Conservation (phyloP, 2,329 filamentous ascomycete species). For the Volutella citrinella region DNA sequence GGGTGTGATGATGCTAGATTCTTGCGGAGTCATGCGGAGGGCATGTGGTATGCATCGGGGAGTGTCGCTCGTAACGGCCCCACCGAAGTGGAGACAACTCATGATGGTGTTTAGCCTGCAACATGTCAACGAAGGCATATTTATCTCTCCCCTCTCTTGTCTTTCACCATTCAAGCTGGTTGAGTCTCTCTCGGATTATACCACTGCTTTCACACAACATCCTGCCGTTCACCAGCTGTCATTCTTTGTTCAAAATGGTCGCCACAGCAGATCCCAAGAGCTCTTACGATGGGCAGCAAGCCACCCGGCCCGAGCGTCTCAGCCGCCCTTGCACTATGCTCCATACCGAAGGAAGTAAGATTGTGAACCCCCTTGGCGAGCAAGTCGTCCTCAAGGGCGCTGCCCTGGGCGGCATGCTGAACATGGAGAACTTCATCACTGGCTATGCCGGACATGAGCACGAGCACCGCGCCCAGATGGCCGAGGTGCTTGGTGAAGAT, state of each 20-base stretch:
- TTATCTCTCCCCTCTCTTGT: too few relatives aligned
- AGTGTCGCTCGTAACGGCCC: constrained; percentile 21
- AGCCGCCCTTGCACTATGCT: constrained; percentile 26
- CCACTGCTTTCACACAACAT: too few relatives aligned
- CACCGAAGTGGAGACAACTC: too few relatives aligned
- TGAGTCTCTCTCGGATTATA: too few relatives aligned
- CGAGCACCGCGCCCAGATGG: constrained; percentile 52
- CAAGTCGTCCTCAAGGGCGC: constrained; percentile 41
- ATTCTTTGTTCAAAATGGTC: constrained; percentile 10
- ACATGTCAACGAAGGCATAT: too few relatives aligned
- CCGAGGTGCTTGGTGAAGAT: constrained; percentile 50
- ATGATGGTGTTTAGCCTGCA: too few relatives aligned
- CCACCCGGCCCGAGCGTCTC: background rate
- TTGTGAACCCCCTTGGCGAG: constrained; percentile 44
- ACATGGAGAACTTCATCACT: constrained; percentile 62
- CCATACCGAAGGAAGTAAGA: constrained; percentile 27
- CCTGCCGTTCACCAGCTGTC: background rate
- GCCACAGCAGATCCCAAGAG: constrained; percentile 7
- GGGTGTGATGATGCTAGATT: too few relatives aligned
- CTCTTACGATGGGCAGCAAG: constrained; percentile 3
- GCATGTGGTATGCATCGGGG: constrained; percentile 12
- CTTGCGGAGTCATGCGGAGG: constrained; percentile 1
- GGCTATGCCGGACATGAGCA: constrained; percentile 59
- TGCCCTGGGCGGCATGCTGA: constrained; percentile 31
- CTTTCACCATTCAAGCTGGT: constrained; percentile 13